These are phyloP conservation scores for Cladophialophora psammophila DNA, from an alignment of 2,329 filamentous ascomycete genomes.

Conservation along the genomic window DNA sequence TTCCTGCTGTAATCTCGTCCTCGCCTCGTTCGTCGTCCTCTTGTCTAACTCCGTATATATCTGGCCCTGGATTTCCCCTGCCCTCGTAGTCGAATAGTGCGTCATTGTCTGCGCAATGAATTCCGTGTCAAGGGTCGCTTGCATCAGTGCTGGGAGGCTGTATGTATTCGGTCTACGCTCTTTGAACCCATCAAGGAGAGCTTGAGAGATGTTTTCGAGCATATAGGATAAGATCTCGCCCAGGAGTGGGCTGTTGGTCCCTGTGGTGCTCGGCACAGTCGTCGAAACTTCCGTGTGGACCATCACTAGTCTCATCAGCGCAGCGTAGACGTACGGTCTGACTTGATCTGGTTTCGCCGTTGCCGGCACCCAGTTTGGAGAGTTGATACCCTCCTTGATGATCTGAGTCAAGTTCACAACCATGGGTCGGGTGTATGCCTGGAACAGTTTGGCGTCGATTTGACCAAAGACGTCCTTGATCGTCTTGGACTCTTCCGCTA, in stretches of 20 bases:
- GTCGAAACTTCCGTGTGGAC: constrained; percentile 90
- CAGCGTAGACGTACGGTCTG: constrained; percentile 86
- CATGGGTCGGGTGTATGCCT: constrained; percentile 84
- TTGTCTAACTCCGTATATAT: constrained; percentile 92
- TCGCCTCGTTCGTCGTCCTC: constrained; percentile 85
- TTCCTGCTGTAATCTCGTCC: constrained; percentile 81
- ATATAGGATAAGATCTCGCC: constrained; percentile 83
- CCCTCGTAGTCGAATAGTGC: constrained; percentile 85
- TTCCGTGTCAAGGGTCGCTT: constrained; percentile 96
- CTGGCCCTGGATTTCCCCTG: constrained; percentile 80
- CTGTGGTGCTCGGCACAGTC: constrained; percentile 64
- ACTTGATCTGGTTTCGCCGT: constrained; percentile 72
- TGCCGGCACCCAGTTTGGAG: constrained; percentile 73
- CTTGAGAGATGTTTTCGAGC: constrained; percentile 78
- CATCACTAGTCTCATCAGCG: constrained; percentile 83
- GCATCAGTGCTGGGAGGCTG: constrained; percentile 83
- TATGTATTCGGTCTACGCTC: constrained; percentile 65
- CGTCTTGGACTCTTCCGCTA: constrained; percentile 91
- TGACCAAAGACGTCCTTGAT: constrained; percentile 89
- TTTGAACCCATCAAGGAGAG: constrained; percentile 83
- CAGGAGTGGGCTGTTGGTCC: constrained; percentile 75
- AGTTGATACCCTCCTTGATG: constrained; percentile 75
- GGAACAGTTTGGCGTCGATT: constrained; percentile 89
- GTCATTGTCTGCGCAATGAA: constrained; percentile 93
- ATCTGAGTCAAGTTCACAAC: constrained; percentile 72